Evolutionary conservation across 768 basidiomycete species (phyloP), one percentile per base, ranked within the genome.

Genomic region (Lyophyllum atratum): DNA sequence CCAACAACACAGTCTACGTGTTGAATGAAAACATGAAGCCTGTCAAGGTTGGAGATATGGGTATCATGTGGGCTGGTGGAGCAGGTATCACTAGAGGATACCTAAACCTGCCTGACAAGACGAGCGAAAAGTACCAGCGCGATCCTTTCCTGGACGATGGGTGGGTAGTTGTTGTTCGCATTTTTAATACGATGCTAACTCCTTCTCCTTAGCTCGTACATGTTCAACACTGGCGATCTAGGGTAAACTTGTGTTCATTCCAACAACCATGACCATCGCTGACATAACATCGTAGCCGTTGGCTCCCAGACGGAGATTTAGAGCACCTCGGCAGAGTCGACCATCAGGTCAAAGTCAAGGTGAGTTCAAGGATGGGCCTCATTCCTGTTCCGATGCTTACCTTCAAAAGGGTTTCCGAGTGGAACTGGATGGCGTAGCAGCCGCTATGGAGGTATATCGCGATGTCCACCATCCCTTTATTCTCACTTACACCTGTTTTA

Each of bases 181-280:
- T n/a, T n/a, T n/a, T n/a, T n/a, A n/a, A n/a, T n/a, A n/a, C n/a
- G n/a, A n/a, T n/a, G n/a, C n/a, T n/a, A n/a, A n/a, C n/a, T 29
- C 11, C 7, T 33, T 15, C 14, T 39, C 39, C 26, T 19, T 29
- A 72, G 69, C 15, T 69, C 66, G 17, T 66, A 76, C 59, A 86
- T 86, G 84, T 85, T 84, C 67, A 84, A 85, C 63, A 86, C 85
- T 31, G 83, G 83, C 1, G 85, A 85, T 62, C 71, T 86, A 22
- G 83, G 76, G 78, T 77, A 64, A 47, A 68, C 59, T 34, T 44
- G 19, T 9, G 4, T 34, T 21, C 47, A 24, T n/a, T n/a, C n/a
- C n/a, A n/a, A n/a, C n/a, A n/a, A n/a, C n/a, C n/a, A 3, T 37
- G 25, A 4, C 15, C 12, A 47, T 28, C 17, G 8, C 39, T 39